Base-by-base conservation (phyloP, 345 rosid genomes). In the Gossypium bickii region DNA sequence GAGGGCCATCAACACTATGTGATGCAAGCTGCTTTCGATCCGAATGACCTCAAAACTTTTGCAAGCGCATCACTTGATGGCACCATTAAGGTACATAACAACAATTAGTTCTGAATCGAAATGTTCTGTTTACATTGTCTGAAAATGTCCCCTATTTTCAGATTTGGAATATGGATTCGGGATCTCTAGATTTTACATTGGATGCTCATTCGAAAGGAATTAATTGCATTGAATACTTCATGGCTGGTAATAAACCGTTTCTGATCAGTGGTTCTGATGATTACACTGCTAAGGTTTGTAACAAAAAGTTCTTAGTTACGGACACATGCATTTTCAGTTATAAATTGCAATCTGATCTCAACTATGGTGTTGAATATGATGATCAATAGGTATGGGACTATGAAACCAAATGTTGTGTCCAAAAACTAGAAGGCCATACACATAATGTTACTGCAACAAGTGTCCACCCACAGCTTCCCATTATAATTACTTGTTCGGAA, bases 141-240 rank as follows among this genome's bases (percentile, higher is more conserved):
- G 58, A 11, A 20, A 72, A 25, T 73, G 47, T 58, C 20, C 22
- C n/a, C 13, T 9, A 52, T 44, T 73, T 78, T 74, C 78, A 94
- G 97, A 88, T 94, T 70, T 94, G 98, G 98, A 94, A 86, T 83
- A 85, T 92, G 80, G 92, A 94, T 67, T 90, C 95, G 47, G 88
- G 90, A 34, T 92, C 82, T 71, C 89, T 92, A 63, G 88, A 85
- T 82, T 88, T 87, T 74, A 86, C 97, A 11, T 78, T 89, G 85
- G 93, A 92, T 67, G 97, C 89, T 53, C 97, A 94, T 81, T 79
- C 82, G 79, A 89, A 94, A 83, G 98, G 98, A 71, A 88, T 94
- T 12, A 92, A 94, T 52, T 94, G 92, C 80, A 85, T 90, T 22
- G 92, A 94, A 76, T 89, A 92, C 90, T 90, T 89, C 70, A 83